These are phyloP conservation scores for Aspergillus sp. DNA, from an alignment of 2,329 filamentous ascomycete species.

Conservation along the genomic window DNA sequence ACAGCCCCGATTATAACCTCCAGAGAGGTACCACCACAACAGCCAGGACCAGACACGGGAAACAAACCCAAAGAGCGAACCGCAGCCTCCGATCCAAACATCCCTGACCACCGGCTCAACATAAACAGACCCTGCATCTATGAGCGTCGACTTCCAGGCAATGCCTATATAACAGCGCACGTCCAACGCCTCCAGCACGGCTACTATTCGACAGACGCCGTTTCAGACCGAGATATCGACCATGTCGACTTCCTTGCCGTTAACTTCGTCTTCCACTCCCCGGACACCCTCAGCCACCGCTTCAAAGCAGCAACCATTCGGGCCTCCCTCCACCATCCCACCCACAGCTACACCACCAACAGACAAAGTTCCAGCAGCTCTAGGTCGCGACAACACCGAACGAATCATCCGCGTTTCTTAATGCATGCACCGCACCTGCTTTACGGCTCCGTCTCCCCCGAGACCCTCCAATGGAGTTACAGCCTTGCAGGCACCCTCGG, in stretches of 20 bases:
- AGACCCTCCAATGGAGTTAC: conserved; percentile 51
- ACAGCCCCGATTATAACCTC: conserved; percentile 4
- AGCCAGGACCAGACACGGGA: background rate
- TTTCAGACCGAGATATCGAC: conserved; percentile 44
- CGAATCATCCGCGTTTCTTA: conserved; percentile 42
- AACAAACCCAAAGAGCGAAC: background rate
- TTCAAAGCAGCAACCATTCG: conserved; percentile 50
- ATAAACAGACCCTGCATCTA: conserved; percentile 48
- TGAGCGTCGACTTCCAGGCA: conserved; percentile 49
- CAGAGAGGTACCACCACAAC: background rate
- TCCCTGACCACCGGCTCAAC: conserved; percentile 36
- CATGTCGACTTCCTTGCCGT: conserved; percentile 52
- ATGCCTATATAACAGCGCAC: conserved; percentile 51
- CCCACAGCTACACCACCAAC: background rate
- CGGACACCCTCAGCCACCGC: conserved; percentile 43
- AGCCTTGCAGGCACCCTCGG: conserved; percentile 49
- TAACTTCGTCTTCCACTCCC: conserved; percentile 52
- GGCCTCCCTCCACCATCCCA: conserved; percentile 28
- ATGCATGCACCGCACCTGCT: conserved; percentile 53
- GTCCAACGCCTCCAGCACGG: conserved; percentile 53
- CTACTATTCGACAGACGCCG: conserved; percentile 43
- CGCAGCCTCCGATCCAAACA: conserved; percentile 32
- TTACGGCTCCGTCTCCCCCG: conserved; percentile 48
- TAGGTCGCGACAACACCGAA: conserved; percentile 5
- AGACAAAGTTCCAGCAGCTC: background rate